Evolutionary conservation across 345 rosid species (phyloP), one percentile per base, ranked within the genome.

Genomic region (Physaria fendleri): DNA sequence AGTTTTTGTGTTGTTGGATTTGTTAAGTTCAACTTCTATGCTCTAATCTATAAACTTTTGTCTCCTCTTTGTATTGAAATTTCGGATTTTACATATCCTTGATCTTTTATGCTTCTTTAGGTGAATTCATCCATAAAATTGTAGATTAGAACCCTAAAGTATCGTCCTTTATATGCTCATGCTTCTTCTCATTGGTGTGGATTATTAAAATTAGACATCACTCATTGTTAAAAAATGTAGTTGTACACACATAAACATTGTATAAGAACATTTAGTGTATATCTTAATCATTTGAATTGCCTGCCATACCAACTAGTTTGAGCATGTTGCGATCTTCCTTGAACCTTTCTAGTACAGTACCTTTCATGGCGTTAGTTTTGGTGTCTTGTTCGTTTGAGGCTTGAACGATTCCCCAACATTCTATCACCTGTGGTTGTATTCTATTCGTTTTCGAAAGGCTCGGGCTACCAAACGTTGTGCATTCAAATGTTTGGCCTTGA

Each of bases 301-400:
- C 83, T 5, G 96, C 96, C 32, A 88, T 71, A 22, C 96, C 98
- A 5, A 91, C 90, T 75, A 91, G 77, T 61, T 88, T 78, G 43
- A 91, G 92, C 98, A 92, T 82, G 72, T 88, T 72, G 34, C 84
- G 84, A 24, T 92, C 95, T 74, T 92, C 96, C 69, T 84, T 88
- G 45, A 84, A 88, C 60, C 96, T 82, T 12, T 92, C 95, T 25
- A 84, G 45, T 10, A 84, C 77, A 0, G 88, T 74, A 25, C 88
- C 84, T 75, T 45, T 81, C 12, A 58, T 25, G 2, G 61, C 78
- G 30, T 77, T 82, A 0, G 67, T 71, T 46, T 65, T 77, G 27
- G 80, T 80, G 37, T 76, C 77, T 41, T 65, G 75, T 48, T 48
- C 66, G 47, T 71, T 35, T 7, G 70, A 33, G 23, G 65, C 42